Percentiles rank a stretch among this genome's conserved stretches.
These are phyloP conservation scores for Melanogaster broomeanus DNA, from an alignment of 768 basidiomycete species.

Conservation along the genomic window DNA sequence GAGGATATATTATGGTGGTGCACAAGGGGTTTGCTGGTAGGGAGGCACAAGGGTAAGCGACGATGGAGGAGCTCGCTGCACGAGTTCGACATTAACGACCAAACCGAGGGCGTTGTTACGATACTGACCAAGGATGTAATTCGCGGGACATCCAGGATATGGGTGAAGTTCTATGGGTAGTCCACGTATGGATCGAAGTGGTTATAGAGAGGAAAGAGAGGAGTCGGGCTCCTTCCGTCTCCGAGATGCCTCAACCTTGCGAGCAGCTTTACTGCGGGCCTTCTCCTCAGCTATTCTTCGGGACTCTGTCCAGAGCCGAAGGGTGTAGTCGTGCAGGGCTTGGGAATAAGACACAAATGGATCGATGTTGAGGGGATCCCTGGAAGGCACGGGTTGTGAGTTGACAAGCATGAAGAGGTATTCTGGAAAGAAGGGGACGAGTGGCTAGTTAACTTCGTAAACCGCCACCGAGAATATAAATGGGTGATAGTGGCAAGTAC, in stretches of 20 bases:
- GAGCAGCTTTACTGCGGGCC: constrained; percentile 32
- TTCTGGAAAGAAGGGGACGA: constrained; percentile 1
- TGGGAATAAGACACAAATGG: constrained; percentile 60
- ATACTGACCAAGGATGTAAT: constrained; percentile 15
- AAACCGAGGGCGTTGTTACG: constrained; percentile 2
- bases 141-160: background rate
- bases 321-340: constrained; percentile 67
- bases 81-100: constrained; percentile 12
- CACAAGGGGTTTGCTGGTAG: constrained; percentile 17
- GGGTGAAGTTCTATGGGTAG: constrained; percentile 1
- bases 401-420: constrained; percentile 14
- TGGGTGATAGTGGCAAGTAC: constrained; percentile 13
- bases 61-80: constrained; percentile 18
- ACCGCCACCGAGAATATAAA: constrained; percentile 26
- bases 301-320: constrained; percentile 67
- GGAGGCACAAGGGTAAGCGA: constrained; percentile 12
- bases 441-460: constrained; percentile 12
- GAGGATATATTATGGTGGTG: constrained; percentile 1
- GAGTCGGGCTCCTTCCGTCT: constrained; percentile 23
- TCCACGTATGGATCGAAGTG: constrained; percentile 14
- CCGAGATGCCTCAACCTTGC: constrained; percentile 28
- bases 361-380: constrained; percentile 14
- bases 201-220: constrained; percentile 1
- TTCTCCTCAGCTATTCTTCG: constrained; percentile 58
- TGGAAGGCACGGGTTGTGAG: constrained; percentile 8